Conservation (phyloP, 257 asterid species). For the Solanum chmielewskii region DNA sequence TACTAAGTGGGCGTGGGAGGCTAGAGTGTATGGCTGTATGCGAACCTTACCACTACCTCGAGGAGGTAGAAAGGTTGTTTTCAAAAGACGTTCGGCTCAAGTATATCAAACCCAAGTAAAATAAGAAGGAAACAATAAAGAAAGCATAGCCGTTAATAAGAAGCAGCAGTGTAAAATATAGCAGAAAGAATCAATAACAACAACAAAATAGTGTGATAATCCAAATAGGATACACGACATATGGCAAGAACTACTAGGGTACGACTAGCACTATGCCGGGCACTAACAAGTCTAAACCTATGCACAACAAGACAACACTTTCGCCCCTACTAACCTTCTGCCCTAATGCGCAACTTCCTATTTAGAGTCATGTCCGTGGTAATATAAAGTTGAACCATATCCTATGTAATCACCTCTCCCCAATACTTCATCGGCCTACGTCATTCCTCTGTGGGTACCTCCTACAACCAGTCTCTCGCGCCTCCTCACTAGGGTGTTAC, state of each 20-base stretch:
- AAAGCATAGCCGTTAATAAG: background rate
- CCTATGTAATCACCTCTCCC: too few species aligned
- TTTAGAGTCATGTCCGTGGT: too few species aligned
- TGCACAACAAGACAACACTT: background rate
- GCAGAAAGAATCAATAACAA: background rate
- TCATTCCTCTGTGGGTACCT: too few species aligned
- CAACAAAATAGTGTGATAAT: background rate
- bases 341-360: background rate
- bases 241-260: background rate
- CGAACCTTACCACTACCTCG: background rate
- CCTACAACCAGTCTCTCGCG: too few species aligned
- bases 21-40: background rate
- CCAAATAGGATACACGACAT: background rate
- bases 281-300: background rate
- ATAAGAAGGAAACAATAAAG: background rate
- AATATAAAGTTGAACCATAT: too few species aligned
- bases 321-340: background rate
- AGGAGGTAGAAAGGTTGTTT: background rate
- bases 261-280: background rate
- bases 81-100: background rate
- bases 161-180: background rate
- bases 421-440: too few species aligned
- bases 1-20: background rate
- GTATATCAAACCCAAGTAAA: background rate
- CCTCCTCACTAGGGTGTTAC: too few species aligned